These are phyloP conservation scores for Decorospora gaudefroyi DNA, from an alignment of 2,329 filamentous ascomycete genomes.

Conservation along the genomic window DNA sequence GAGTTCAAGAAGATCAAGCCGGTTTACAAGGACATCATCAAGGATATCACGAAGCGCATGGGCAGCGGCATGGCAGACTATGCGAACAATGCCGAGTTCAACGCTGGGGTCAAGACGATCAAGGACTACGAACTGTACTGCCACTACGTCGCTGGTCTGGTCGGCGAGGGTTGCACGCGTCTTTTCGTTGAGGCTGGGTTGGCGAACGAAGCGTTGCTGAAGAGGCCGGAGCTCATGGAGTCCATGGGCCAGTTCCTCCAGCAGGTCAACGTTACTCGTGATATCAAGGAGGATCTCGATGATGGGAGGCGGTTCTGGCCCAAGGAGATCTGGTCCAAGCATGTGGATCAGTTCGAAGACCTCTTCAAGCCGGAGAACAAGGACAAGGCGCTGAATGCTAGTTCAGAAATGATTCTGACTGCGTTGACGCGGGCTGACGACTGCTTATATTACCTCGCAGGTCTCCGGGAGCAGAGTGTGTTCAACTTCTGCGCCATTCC, in stretches of 20 bases:
- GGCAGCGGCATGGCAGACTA: slow-evolving; percentile 99
- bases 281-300: slow-evolving; percentile 85
- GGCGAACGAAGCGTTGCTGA: slow-evolving; percentile 80
- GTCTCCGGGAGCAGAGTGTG: slow-evolving; percentile 90
- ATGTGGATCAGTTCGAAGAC: slow-evolving; percentile 87
- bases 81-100: slow-evolving; percentile 78
- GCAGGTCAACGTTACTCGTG: slow-evolving; percentile 98
- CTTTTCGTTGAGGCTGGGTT: slow-evolving; percentile 86
- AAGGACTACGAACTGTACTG: slow-evolving; percentile 96
- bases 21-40: slow-evolving; percentile 82
- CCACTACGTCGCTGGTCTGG: slow-evolving; percentile 97
- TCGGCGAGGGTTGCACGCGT: slow-evolving; percentile 88
- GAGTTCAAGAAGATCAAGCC: slow-evolving; percentile 90
- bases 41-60: slow-evolving; percentile 92
- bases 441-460: slow-evolving; percentile 97
- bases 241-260: slow-evolving; percentile 98
- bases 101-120: slow-evolving; percentile 80
- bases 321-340: slow-evolving; percentile 94
- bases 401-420: slow-evolving; percentile 92
- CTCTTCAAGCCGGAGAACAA: slow-evolving; percentile 81
- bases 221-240: slow-evolving; percentile 80
- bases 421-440: slow-evolving; percentile 86
- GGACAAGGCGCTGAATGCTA: slow-evolving; percentile 78
- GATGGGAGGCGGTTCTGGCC: slow-evolving; percentile 94
- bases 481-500: slow-evolving; percentile 99